Percentiles rank a stretch among this genome's conserved stretches.
Evolutionary conservation across 495 filamentous ascomycete species (phyloP).

Genomic region (Sabuloglossum arenarium): DNA sequence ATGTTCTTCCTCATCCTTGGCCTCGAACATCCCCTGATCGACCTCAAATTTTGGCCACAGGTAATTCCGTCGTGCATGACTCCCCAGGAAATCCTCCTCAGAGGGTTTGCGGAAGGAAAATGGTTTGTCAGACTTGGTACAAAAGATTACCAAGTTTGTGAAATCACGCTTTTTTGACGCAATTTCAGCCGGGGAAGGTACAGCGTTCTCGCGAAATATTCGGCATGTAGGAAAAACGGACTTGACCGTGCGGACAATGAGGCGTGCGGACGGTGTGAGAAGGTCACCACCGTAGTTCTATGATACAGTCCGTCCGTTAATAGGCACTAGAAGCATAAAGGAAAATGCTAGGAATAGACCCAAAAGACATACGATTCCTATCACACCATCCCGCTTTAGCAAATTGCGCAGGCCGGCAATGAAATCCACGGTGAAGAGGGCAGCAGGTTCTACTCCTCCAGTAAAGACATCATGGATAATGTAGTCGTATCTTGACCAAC

Average conservation of each 20-base stretch:
- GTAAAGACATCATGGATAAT: constrained; percentile 99
- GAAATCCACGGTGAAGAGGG: constrained; percentile 76
- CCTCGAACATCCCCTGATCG: constrained; percentile 17
- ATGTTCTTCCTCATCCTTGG: constrained; percentile 11
- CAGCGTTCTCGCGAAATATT: constrained; percentile 60
- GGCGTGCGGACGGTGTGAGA: constrained; percentile 32
- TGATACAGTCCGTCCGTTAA: not conserved
- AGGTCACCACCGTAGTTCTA: constrained; percentile 97
- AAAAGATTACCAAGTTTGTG: constrained; percentile 80
- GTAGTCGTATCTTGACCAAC: constrained; percentile 47
- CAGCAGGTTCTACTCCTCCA: constrained; percentile 74
- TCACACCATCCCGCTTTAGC: constrained; percentile 56
- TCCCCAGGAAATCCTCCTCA: constrained; percentile 47
- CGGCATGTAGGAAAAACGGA: constrained; percentile 60
- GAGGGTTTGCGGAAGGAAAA: constrained; percentile 49
- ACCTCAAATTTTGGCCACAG: constrained; percentile 60
- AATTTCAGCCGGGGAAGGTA: constrained; percentile 19
- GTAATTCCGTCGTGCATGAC: constrained; percentile 41
- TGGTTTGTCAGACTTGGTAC: constrained; percentile 27
- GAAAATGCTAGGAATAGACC: not conserved
- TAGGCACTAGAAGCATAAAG: not conserved
- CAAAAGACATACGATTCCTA: constrained; percentile 49
- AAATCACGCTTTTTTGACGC: constrained; percentile 38
- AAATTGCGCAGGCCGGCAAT: constrained; percentile 42
- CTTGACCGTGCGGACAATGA: constrained; percentile 51